Evolutionary conservation across 768 basidiomycete species (phyloP).

Genomic region (Mycena vitilis): DNA sequence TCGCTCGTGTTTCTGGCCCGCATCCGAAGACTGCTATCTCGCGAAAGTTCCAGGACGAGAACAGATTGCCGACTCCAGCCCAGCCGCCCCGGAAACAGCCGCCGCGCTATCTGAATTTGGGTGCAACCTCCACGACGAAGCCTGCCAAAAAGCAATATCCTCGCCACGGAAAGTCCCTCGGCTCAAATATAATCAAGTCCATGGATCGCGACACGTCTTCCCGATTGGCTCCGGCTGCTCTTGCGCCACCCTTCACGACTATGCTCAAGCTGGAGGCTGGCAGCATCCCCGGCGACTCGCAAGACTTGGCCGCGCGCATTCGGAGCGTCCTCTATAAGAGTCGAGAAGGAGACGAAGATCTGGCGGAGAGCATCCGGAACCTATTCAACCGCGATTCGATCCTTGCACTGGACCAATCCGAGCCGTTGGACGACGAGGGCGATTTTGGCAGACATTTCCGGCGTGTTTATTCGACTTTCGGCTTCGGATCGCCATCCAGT

Average conservation of each 20-base stretch:
- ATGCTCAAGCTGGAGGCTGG: constrained; percentile 6
- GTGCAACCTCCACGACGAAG: constrained; percentile 14
- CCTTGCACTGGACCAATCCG: not conserved
- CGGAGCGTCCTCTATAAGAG: constrained; percentile 32
- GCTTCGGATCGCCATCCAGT: not conserved
- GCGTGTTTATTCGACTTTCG: constrained; percentile 8
- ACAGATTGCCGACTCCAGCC: not conserved
- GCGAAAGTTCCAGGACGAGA: constrained; percentile 9
- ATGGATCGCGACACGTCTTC: not conserved
- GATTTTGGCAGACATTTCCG: constrained; percentile 6
- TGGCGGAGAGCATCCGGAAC: constrained; percentile 25
- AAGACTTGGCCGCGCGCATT: constrained; percentile 32
- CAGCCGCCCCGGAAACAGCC: constrained; percentile 8
- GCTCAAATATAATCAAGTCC: not conserved
- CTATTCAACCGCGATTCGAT: constrained; percentile 33
- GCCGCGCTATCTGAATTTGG: constrained; percentile 23
- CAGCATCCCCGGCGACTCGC: not conserved
- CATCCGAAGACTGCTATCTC: constrained; percentile 1
- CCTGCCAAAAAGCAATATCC: not conserved
- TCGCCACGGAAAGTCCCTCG: not conserved
- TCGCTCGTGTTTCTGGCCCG: not conserved
- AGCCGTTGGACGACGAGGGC: constrained; percentile 1
- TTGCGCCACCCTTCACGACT: not conserved
- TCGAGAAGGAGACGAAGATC: constrained; percentile 9
- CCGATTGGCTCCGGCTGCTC: constrained; percentile 1